A percentile compares a stretch with the other conserved stretches of the same genome.
These are phyloP conservation scores for Pseudocercospora fijiensis DNA, from an alignment of 2,329 filamentous ascomycete species.

Conservation along the genomic window DNA sequence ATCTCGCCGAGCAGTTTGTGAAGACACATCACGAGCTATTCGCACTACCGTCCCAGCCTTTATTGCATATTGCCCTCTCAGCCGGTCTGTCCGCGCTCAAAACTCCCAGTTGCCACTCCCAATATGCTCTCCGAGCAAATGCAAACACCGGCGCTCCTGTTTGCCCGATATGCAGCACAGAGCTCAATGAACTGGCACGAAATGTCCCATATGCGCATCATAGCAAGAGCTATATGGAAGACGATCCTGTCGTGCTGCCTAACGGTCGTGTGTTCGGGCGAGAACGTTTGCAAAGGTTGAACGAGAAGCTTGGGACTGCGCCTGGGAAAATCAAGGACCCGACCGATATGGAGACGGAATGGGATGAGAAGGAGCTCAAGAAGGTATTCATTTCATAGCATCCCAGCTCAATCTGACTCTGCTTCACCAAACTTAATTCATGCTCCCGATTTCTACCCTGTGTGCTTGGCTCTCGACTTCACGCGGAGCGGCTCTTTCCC, in stretches of 20 bases:
- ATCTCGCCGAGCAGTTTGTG: constrained; percentile 77
- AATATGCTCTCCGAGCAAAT: constrained; percentile 57
- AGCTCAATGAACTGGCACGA: constrained; percentile 86
- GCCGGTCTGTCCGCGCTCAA: constrained; percentile 93
- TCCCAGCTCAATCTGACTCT: neutral
- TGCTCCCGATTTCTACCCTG: neutral
- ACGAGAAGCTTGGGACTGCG: constrained; percentile 72
- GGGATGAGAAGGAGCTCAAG: constrained; percentile 61
- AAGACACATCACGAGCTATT: constrained; percentile 83
- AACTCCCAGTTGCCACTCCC: constrained; percentile 85
- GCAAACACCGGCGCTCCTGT: constrained; percentile 67
- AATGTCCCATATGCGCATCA: constrained; percentile 94
- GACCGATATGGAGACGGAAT: constrained; percentile 63
- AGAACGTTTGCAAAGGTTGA: constrained; percentile 70
- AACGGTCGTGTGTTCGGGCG: constrained; percentile 84
- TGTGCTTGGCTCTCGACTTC: neutral
- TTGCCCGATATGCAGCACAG: constrained; percentile 93
- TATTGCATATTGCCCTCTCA: constrained; percentile 86
- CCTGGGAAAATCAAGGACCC: constrained; percentile 72
- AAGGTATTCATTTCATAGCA: constrained; percentile 84
- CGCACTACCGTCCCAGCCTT: constrained; percentile 74
- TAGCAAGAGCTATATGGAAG: constrained; percentile 87
- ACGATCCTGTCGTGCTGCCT: constrained; percentile 80
- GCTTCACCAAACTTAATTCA: neutral
- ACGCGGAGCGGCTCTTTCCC: neutral